Percentiles rank a stretch among this genome's conserved stretches.
Conservation (phyloP, 2,329 filamentous ascomycete species). For the Thielaviopsis musarum region DNA sequence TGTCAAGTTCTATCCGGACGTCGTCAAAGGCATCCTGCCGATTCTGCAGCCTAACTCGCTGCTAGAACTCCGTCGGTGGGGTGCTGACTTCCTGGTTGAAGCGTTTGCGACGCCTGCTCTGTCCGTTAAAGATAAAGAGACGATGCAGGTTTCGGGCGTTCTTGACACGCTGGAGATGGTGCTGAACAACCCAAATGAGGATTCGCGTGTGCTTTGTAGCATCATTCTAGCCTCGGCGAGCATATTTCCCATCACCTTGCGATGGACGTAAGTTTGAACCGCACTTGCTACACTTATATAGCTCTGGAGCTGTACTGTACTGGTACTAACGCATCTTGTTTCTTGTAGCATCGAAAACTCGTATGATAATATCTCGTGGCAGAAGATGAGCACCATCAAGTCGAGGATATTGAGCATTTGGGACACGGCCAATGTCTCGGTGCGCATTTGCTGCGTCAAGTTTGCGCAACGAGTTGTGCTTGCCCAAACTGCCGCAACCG, state of each 20-base stretch:
- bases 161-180: conserved; percentile 59
- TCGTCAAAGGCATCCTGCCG: conserved; percentile 83
- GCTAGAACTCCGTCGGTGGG: conserved; percentile 83
- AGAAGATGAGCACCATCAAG: conserved; percentile 78
- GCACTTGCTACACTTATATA: conserved; percentile 2
- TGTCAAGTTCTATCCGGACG: conserved; percentile 74
- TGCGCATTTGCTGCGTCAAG: conserved; percentile 91
- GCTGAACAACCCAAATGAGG: conserved; percentile 55
- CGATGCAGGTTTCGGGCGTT: conserved; percentile 51
- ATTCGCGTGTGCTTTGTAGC: conserved; percentile 66
- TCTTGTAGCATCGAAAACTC: conserved; percentile 63
- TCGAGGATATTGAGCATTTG: conserved; percentile 73
- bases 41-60: conserved; percentile 63
- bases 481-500: conserved; percentile 72
- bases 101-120: conserved; percentile 87
- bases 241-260: conserved; percentile 81
- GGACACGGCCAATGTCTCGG: conserved; percentile 59
- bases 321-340: background rate
- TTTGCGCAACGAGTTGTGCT: conserved; percentile 89
- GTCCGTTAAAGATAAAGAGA: conserved; percentile 60
- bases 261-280: conserved; percentile 66
- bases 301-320: background rate
- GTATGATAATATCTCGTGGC: conserved; percentile 68
- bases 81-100: conserved; percentile 86
- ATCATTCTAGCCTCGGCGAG: conserved; percentile 79